Conservation (phyloP, 768 basidiomycete genomes). For the Coprinopsis sp. region DNA sequence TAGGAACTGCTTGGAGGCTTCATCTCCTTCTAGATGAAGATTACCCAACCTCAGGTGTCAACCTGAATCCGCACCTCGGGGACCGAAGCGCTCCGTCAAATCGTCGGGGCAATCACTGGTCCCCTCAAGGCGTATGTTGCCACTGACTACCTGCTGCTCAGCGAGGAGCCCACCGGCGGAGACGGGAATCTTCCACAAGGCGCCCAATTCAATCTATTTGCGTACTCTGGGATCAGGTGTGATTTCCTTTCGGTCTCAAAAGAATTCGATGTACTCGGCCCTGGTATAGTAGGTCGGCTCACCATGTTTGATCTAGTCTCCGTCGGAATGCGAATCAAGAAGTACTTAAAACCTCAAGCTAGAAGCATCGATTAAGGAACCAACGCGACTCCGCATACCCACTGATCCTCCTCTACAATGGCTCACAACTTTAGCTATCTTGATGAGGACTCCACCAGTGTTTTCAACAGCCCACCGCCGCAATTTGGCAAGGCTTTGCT, state of each 20-base stretch:
- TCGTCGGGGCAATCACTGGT: no score
- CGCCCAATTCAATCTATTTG: not conserved
- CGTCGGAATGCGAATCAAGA: not conserved
- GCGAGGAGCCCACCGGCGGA: not conserved
- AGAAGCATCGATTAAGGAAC: not conserved
- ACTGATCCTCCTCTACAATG: not conserved
- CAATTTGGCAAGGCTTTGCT: constrained; percentile 53
- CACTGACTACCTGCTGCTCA: not conserved
- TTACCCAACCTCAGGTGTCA: no score
- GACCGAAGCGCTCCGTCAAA: not conserved
- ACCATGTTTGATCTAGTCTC: not conserved
- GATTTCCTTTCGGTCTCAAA: not conserved
- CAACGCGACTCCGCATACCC: not conserved
- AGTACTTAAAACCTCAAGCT: not conserved
- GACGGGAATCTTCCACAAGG: not conserved
- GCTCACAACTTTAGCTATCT: not conserved
- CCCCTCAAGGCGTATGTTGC: no score
- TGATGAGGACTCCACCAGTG: not conserved
- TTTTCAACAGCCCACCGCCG: constrained; percentile 18
- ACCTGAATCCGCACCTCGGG: not conserved
- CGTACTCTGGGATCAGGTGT: not conserved
- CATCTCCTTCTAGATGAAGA: no score
- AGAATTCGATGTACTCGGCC: constrained; percentile 3
- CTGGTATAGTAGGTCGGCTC: not conserved
- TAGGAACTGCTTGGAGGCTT: no score